These are phyloP conservation scores for Saccharomyces hybrid DNA, from an alignment of 1,139 yeast genomes.

Conservation along the genomic window DNA sequence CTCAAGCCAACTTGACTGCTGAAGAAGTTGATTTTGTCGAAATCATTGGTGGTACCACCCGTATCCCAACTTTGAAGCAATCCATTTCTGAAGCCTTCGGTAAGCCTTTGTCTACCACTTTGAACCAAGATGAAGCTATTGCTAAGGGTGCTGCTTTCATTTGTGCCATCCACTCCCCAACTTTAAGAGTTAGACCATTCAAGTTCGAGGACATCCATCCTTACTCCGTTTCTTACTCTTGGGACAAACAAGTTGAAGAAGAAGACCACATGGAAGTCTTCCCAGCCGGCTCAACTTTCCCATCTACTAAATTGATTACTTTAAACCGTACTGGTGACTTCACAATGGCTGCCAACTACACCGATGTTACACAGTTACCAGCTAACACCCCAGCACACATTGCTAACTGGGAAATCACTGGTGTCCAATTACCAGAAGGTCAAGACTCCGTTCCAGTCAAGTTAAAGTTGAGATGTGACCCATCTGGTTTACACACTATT, in stretches of 20 bases:
- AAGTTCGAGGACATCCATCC: slow-evolving; percentile 92
- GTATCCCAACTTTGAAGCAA: slow-evolving; percentile 89
- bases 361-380: slow-evolving; percentile 66
- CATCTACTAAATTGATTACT: slow-evolving; percentile 89
- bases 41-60: slow-evolving; percentile 94
- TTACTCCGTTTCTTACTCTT: slow-evolving; percentile 83
- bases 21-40: slow-evolving; percentile 83
- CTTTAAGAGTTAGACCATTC: slow-evolving; percentile 95
- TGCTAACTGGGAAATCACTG: slow-evolving; percentile 80
- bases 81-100: slow-evolving; percentile 72
- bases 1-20: slow-evolving; percentile 62
- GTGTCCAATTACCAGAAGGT: slow-evolving; percentile 71
- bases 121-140: slow-evolving; percentile 98
- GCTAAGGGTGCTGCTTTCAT: slow-evolving; percentile 98
- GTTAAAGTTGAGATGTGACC: slow-evolving; percentile 91
- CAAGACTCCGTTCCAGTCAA: slow-evolving; percentile 77
- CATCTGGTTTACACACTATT: slow-evolving; percentile 87
- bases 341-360: slow-evolving; percentile 76
- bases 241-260: slow-evolving; percentile 87
- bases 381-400: slow-evolving; percentile 56
- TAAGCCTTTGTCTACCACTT: slow-evolving; percentile 82
- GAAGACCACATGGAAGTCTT: slow-evolving; percentile 89
- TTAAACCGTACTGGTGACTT: slow-evolving; percentile 86
- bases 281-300: slow-evolving; percentile 87
- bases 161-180: slow-evolving; percentile 98